These are phyloP conservation scores for Colletotrichum karsti DNA, from an alignment of 2,329 filamentous ascomycete genomes.

Conservation along the genomic window DNA sequence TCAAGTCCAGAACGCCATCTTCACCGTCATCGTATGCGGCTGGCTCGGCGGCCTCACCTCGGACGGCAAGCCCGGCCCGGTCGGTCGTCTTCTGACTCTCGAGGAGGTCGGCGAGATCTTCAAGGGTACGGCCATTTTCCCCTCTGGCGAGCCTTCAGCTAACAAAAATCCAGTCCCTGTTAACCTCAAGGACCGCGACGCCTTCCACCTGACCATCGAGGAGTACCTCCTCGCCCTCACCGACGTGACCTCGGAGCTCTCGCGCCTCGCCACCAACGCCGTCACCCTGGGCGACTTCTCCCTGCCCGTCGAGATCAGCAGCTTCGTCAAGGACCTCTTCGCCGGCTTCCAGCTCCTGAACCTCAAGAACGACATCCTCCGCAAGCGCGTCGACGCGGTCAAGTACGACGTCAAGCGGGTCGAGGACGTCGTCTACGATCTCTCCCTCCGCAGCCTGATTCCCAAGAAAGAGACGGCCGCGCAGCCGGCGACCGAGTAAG, in stretches of 20 bases:
- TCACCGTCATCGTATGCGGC: constrained; percentile 64
- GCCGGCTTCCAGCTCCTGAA: constrained; percentile 97
- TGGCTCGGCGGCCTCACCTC: constrained; percentile 81
- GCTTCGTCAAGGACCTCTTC: constrained; percentile 94
- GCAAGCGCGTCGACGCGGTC: constrained; percentile 88
- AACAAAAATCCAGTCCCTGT: constrained; percentile 73
- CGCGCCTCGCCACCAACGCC: constrained; percentile 90
- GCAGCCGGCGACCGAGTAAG: neutral
- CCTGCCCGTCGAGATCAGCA: constrained; percentile 86
- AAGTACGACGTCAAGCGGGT: constrained; percentile 99
- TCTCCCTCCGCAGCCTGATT: constrained; percentile 85
- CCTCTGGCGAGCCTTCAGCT: neutral
- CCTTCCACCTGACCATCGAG: constrained; percentile 96
- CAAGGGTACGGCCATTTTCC: constrained; percentile 60
- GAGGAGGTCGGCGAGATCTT: constrained; percentile 86
- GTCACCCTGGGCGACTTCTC: constrained; percentile 91
- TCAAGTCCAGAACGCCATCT: constrained; percentile 81
- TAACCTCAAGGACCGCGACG: constrained; percentile 88
- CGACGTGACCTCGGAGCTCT: constrained; percentile 87
- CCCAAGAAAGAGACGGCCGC: constrained; percentile 43
- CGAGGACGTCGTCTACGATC: constrained; percentile 96
- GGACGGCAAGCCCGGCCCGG: constrained; percentile 60
- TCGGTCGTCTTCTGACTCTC: constrained; percentile 80
- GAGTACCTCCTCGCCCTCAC: constrained; percentile 94
- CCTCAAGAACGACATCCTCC: constrained; percentile 92